Evolutionary conservation across 345 rosid genomes (phyloP), one percentile per base, ranked within the genome.

Genomic region (Murraya paniculata): DNA sequence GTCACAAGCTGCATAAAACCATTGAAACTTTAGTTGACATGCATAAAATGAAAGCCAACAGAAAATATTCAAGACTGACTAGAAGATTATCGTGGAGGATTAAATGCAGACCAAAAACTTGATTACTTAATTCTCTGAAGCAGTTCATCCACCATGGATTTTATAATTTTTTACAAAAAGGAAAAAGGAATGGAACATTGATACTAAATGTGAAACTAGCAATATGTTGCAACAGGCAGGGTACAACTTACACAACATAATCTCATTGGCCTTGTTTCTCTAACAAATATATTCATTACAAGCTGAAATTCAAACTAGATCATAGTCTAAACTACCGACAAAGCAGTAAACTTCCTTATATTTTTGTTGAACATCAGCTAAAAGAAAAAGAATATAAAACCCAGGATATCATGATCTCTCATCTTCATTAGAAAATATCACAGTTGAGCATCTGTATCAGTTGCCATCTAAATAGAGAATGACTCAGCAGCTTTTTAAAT

Each of bases 91-190:
- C 9, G 22, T 31, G 7, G 39, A 45, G 1, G 68, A 55, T 28
- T 64, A 30, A 68, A 27, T 16, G 45, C 45, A 64, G 55, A 56
- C 21, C 25, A 55, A 45, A 11, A 41, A 75, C 57, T 16, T 77
- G 60, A 85, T 81, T 82, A 86, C 64, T 87, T 85, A 21, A 92
- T 85, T 81, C 82, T 92, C 76, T 88, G 86, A 4, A 92, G 93
- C 83, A 95, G 78, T 80, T 86, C 86, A 72, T 89, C 96, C 68
- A 81, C 96, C 94, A 87, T 25, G 28, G 9, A 58, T 25, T n/a
- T 58, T 58, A 19, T 60, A 45, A 27, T 6, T 5, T 38, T 19
- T 58, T 36, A 36, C 27, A 38, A 9, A 14, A 68, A 67, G 61
- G 48, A 11, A 67, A 70, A 28, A 57, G 22, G 38, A 10, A 67